These are phyloP conservation scores for Leptographium radiaticola DNA, from an alignment of 2,329 filamentous ascomycete species.

Conservation along the genomic window DNA sequence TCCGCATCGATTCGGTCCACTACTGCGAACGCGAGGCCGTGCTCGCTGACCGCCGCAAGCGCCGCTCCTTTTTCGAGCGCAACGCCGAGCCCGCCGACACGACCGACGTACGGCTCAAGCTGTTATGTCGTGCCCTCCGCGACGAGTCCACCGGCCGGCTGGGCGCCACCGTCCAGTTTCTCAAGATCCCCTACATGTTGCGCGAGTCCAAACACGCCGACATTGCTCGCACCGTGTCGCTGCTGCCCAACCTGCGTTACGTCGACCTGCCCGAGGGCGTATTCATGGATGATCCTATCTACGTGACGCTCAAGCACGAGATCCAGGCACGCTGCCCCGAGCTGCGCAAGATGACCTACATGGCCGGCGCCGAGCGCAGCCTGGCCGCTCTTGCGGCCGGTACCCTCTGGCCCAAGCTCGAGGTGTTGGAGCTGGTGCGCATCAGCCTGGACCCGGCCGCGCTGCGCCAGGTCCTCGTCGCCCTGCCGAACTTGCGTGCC, in stretches of 20 bases:
- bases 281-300: constrained; percentile 67
- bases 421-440: constrained; percentile 57
- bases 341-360: constrained; percentile 81
- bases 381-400: constrained; percentile 56
- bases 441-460: constrained; percentile 58
- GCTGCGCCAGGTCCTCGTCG: constrained; percentile 57
- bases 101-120: constrained; percentile 58
- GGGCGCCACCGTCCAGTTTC: constrained; percentile 57
- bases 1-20: constrained; percentile 87
- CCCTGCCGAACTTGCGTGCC: constrained; percentile 54
- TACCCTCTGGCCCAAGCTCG: constrained; percentile 54
- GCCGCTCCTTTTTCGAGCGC: constrained; percentile 57
- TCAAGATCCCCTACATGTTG: constrained; percentile 93
- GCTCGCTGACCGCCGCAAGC: constrained; percentile 66
- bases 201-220: constrained; percentile 76
- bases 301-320: constrained; percentile 66
- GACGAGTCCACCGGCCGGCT: constrained; percentile 56
- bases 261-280: constrained; percentile 84
- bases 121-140: constrained; percentile 71
- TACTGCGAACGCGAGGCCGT: constrained; percentile 82
- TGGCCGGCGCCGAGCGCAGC: constrained; percentile 62
- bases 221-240: constrained; percentile 73
- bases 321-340: constrained; percentile 72
- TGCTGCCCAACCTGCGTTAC: constrained; percentile 73
- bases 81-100: constrained; percentile 74